Base-by-base conservation (phyloP, 106 monocot species). In the Allium sativum region DNA sequence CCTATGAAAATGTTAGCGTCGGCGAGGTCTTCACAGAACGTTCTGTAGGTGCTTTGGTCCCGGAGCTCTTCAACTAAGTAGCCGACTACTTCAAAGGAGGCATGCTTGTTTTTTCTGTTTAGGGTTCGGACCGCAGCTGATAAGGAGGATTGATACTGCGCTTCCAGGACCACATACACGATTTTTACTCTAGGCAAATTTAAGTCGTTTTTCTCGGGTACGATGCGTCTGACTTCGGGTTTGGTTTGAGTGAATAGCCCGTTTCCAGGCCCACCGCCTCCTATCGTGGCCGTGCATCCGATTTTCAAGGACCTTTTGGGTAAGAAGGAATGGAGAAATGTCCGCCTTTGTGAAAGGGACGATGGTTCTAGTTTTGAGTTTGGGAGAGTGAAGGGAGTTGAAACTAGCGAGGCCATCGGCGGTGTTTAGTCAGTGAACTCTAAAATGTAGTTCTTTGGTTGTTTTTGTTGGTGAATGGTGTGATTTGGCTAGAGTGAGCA, bases 1-100 rank as follows among this genome's bases (percentile, higher is more conserved):
- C 82, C 82, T 48, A 87, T 87, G 71, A 87, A 87, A 40, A 87
- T 42, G 74, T 87, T 82, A 54, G 87, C 82, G 53, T 82, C 70
- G 31, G 64, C 67, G 18, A 87, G 68, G 68, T 87, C 87, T 14
- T 57, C 62, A 65, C 87, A 79, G 82, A 87, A 87, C 41, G 64
- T 62, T 11, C 44, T 12, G 68, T 79, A 87, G 6, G 87, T 82
- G 44, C 64, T 65, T 18, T 61, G 76, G 57, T 87, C 82, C 21
- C 87, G 82, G 21, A 87, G 82, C 71, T 87, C 87, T 59, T 87
- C 87, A 44, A 87, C 87, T 16, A 87, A 73, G 70, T 87, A 87
- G 14, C 87, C 87, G 9, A 82, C 82, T 10, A 87, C 71, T 60
- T 87, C 82, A 58, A 68, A 82, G 52, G 73, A 63, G 41, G 87